Evolutionary conservation across 1,284 basidiomycete species (phyloP).

Genomic region (Binderoboletus segoi): DNA sequence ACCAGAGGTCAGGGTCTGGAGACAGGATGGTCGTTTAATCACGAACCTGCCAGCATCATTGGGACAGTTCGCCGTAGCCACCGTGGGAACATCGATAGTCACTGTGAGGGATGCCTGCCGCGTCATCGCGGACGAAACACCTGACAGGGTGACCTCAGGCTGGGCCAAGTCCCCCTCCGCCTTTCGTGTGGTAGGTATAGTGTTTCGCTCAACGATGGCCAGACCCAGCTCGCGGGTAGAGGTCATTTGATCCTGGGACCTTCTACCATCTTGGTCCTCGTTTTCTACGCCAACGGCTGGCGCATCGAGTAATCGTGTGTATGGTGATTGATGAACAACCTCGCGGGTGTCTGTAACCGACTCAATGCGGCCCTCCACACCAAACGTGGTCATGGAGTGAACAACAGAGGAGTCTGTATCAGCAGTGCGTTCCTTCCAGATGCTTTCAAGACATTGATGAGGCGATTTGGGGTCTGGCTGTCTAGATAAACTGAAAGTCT

Average conservation of each 20-base stretch:
- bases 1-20: neutral
- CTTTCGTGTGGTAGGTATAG: neutral
- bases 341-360: neutral
- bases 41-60: conserved; percentile 7
- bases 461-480: neutral
- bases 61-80: neutral
- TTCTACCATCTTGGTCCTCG: neutral
- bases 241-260: neutral
- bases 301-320: neutral
- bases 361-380: neutral
- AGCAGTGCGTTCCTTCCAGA: neutral
- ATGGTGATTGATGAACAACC: neutral
- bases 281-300: neutral
- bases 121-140: neutral
- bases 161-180: neutral
- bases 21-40: neutral
- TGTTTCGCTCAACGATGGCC: neutral
- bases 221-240: neutral
- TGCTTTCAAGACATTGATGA: neutral
- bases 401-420: neutral
- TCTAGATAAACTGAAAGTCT: neutral
- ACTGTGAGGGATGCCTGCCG: neutral
- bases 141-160: neutral
- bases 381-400: neutral
- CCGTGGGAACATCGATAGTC: neutral